These are phyloP conservation scores for Bipolaris victoriae DNA, from an alignment of 2,329 filamentous ascomycete genomes.

Conservation along the genomic window DNA sequence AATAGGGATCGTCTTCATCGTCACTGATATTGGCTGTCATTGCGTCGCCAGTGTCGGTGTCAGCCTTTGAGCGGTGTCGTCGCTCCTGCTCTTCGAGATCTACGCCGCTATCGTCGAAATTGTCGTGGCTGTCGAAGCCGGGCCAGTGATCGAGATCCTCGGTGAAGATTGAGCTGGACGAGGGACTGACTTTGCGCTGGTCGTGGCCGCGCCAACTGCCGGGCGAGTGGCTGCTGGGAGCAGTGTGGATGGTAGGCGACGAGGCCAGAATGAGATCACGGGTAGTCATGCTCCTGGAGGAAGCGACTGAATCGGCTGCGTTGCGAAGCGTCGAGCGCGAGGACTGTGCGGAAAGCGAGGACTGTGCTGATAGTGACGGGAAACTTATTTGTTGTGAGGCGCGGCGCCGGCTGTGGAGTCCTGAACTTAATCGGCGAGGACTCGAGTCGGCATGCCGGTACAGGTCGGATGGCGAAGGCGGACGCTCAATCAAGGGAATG, in stretches of 20 bases:
- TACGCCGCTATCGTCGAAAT: constrained; percentile 45
- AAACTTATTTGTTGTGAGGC: constrained; percentile 39
- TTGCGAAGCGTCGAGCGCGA: constrained; percentile 47
- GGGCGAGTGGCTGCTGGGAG: constrained; percentile 20
- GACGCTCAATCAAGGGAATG: constrained; percentile 56
- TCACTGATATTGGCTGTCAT: constrained; percentile 48
- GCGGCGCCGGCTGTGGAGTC: constrained; percentile 39
- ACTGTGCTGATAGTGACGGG: constrained; percentile 41
- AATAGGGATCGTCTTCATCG: constrained; percentile 66
- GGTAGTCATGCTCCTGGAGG: constrained; percentile 19
- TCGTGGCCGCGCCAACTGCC: constrained; percentile 28
- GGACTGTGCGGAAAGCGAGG: constrained; percentile 43
- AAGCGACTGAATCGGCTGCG: constrained; percentile 32
- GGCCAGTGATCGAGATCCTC: constrained; percentile 54
- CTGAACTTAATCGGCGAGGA: constrained; percentile 37
- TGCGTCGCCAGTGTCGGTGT: constrained; percentile 47
- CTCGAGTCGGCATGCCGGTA: constrained; percentile 32
- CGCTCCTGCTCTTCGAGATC: constrained; percentile 44
- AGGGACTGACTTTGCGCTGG: constrained; percentile 40
- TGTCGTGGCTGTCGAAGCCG: constrained; percentile 40
- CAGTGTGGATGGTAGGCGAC: constrained; percentile 42
- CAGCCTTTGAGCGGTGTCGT: constrained; percentile 36
- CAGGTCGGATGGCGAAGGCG: constrained; percentile 50
- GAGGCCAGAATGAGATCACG: constrained; percentile 39
- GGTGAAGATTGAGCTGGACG: constrained; percentile 52